Percentiles rank a stretch among this genome's conserved stretches.
These are phyloP conservation scores for Rhododendron henanense DNA, from an alignment of 148 eudicot species.

Conservation along the genomic window DNA sequence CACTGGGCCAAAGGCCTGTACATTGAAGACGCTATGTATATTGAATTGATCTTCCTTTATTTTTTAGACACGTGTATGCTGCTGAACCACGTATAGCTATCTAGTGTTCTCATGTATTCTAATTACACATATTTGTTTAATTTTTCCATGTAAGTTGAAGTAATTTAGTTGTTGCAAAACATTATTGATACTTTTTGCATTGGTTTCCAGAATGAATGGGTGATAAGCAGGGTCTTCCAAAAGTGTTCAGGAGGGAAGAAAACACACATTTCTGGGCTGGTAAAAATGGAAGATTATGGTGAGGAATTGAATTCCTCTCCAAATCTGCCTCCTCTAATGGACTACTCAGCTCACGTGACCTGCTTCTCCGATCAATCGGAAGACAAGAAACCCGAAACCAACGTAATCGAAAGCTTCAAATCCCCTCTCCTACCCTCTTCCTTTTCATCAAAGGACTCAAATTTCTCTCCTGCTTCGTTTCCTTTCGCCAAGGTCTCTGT, in stretches of 20 bases:
- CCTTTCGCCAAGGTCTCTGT: constrained; percentile 5
- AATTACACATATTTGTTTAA: neutral
- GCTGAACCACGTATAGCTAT: neutral
- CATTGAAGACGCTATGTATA: no score
- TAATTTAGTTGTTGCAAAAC: neutral
- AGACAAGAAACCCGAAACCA: constrained; percentile 21
- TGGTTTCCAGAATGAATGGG: constrained; percentile 78
- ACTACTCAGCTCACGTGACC: constrained; percentile 49
- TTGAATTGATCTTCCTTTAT: no score
- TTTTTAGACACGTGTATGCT: no score
- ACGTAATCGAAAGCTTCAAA: neutral
- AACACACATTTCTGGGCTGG: constrained; percentile 27
- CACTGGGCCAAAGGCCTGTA: no score
- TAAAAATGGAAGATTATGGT: constrained; percentile 3
- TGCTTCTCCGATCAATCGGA: constrained; percentile 57
- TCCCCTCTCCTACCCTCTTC: constrained; percentile 13
- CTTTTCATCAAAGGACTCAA: neutral
- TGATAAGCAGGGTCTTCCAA: constrained; percentile 61
- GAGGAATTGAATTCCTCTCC: constrained; percentile 16
- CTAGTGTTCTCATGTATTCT: neutral
- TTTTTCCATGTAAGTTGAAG: neutral
- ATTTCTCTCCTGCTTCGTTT: constrained; percentile 3
- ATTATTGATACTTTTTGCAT: neutral
- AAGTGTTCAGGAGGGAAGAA: constrained; percentile 54
- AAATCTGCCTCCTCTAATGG: constrained; percentile 55